Conservation (phyloP, 805 yeast genomes). For the Brettanomyces bruxellensis region DNA sequence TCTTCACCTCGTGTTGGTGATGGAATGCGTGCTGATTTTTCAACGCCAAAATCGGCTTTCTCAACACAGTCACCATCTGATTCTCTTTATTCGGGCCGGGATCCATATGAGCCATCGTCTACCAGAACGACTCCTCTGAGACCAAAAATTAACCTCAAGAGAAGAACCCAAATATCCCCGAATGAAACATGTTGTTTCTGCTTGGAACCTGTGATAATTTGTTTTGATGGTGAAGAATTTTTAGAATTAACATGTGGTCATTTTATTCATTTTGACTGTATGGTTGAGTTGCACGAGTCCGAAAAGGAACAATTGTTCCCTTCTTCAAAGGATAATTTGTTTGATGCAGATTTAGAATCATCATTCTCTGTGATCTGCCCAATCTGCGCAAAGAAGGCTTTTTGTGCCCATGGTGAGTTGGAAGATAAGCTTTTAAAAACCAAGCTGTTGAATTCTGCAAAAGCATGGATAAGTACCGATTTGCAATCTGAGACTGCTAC, state of each 20-base stretch:
- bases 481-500: background rate
- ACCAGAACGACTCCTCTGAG: slow-evolving; percentile 9
- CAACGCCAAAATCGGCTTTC: background rate
- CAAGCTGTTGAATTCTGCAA: background rate
- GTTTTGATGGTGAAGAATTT: slow-evolving; percentile 33
- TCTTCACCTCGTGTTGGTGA: background rate
- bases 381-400: slow-evolving; percentile 2
- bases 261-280: slow-evolving; percentile 36
- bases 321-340: background rate
- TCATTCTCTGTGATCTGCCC: slow-evolving; percentile 6
- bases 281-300: slow-evolving; percentile 17
- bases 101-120: slow-evolving; percentile 11
- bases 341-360: no score
- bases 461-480: background rate
- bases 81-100: slow-evolving; percentile 1
- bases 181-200: slow-evolving; percentile 32
- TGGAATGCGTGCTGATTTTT: background rate
- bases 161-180: background rate
- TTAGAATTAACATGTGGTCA: slow-evolving; percentile 35
- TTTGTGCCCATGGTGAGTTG: background rate
- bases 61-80: background rate
- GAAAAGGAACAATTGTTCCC: background rate
- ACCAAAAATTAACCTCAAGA: slow-evolving; percentile 3
- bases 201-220: slow-evolving; percentile 30
- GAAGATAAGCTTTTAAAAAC: background rate